Evolutionary conservation across 352 stramenopile species (phyloP).

Genomic region (Plasmopara muralis): DNA sequence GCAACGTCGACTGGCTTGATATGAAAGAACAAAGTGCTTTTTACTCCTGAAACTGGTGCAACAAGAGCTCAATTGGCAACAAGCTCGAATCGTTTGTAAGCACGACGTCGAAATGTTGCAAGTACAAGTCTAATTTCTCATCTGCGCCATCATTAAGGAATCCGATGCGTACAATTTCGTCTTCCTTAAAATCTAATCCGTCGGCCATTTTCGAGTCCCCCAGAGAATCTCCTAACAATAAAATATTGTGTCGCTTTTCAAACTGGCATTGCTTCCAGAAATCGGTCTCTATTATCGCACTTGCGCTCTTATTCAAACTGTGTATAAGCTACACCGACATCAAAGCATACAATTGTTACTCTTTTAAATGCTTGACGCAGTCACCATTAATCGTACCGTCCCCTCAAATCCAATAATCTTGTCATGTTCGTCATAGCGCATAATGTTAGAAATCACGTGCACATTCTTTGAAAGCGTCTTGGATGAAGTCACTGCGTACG

Average conservation of each 20-base stretch:
- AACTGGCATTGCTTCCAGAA: constrained; percentile 71
- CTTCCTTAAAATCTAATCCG: constrained; percentile 45
- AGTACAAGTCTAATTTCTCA: constrained; percentile 52
- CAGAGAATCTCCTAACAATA: constrained; percentile 68
- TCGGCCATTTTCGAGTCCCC: constrained; percentile 64
- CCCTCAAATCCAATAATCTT: constrained; percentile 42
- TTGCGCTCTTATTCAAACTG: constrained; percentile 75
- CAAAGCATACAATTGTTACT: constrained; percentile 4
- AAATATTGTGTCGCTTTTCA: constrained; percentile 63
- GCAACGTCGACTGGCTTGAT: too few species aligned
- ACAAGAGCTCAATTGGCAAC: constrained; percentile 43
- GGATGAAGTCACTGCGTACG: constrained; percentile 34
- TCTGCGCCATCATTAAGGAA: constrained; percentile 59
- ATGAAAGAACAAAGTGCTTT: too few species aligned
- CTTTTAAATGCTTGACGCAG: not conserved
- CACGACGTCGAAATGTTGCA: constrained; percentile 67
- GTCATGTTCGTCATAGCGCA: constrained; percentile 52
- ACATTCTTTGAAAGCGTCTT: constrained; percentile 43
- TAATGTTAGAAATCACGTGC: constrained; percentile 81
- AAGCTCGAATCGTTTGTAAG: constrained; percentile 70
- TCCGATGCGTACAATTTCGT: constrained; percentile 63
- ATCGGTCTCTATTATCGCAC: constrained; percentile 46
- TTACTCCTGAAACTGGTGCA: constrained; percentile 38
- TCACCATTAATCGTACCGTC: constrained; percentile 22
- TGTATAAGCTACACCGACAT: constrained; percentile 52